Percentiles rank a stretch among this genome's conserved stretches.
Evolutionary conservation across 805 yeast species (phyloP).

Genomic region (Saitoella complicata): DNA sequence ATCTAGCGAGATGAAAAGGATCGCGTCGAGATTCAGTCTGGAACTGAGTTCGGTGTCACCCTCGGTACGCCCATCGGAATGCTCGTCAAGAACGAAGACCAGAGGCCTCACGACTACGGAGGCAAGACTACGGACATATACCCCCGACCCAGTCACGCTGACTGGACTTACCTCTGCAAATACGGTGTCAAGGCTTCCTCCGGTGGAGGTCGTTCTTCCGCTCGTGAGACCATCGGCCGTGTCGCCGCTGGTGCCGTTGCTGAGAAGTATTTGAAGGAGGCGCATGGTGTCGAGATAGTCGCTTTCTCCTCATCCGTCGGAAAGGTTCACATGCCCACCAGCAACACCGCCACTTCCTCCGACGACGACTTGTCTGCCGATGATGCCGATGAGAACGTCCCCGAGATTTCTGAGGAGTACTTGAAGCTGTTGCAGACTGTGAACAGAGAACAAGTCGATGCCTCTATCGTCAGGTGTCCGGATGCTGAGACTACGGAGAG

Average conservation of each 20-base stretch:
- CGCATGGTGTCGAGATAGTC: slow-evolving; percentile 77
- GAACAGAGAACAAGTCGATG: slow-evolving; percentile 79
- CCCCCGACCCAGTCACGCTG: slow-evolving; percentile 98
- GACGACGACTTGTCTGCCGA: background rate
- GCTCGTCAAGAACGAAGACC: slow-evolving; percentile 88
- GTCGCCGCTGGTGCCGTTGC: slow-evolving; percentile 99
- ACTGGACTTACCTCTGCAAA: slow-evolving; percentile 77
- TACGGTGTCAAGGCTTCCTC: slow-evolving; percentile 87
- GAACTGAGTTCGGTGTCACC: slow-evolving; percentile 79
- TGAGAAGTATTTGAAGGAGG: slow-evolving; percentile 66
- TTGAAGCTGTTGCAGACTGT: slow-evolving; percentile 51
- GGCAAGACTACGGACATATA: slow-evolving; percentile 65
- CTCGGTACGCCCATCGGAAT: slow-evolving; percentile 92
- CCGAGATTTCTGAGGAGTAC: slow-evolving; percentile 36
- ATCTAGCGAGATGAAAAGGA: slow-evolving; percentile 70
- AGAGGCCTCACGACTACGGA: slow-evolving; percentile 87
- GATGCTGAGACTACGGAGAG: slow-evolving; percentile 49
- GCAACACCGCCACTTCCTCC: background rate
- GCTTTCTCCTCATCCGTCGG: slow-evolving; percentile 96
- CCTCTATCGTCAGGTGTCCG: slow-evolving; percentile 83
- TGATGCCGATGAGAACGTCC: slow-evolving; percentile 35
- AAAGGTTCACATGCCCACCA: slow-evolving; percentile 36
- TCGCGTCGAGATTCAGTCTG: slow-evolving; percentile 80
- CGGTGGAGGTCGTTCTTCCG: slow-evolving; percentile 95
- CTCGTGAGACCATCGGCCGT: slow-evolving; percentile 96